phyloP scores from a whole-genome alignment of 2,329 filamentous ascomycete genomes.

The Tolypocladium ovalisporum region DNA sequence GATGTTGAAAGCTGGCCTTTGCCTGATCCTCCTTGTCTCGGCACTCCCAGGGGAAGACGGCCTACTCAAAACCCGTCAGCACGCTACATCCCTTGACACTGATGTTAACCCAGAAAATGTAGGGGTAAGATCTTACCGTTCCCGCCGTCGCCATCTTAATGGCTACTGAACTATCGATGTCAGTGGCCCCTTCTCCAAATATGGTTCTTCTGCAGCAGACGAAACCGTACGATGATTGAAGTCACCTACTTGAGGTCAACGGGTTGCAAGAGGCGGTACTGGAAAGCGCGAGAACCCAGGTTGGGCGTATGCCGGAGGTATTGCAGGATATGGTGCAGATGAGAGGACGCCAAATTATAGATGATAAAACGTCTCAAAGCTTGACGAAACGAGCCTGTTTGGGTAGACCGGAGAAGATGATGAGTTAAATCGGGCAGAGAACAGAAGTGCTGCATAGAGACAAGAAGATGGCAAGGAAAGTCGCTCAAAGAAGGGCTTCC shows the following conservation, averaged over 20 bases:
- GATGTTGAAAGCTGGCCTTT: constrained; percentile 34
- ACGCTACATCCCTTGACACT: background rate
- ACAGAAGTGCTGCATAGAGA: background rate
- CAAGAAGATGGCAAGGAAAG: background rate
- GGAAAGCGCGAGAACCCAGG: background rate
- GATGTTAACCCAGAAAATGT: too few species aligned
- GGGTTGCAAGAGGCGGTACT: background rate
- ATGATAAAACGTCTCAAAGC: background rate
- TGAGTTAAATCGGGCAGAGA: background rate
- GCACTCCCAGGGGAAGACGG: constrained; percentile 35
- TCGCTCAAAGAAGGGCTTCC: background rate
- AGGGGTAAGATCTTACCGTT: background rate
- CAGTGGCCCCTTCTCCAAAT: background rate
- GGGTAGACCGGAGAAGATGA: background rate
- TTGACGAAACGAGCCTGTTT: background rate
- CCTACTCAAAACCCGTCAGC: constrained; percentile 9
- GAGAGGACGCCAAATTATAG: background rate
- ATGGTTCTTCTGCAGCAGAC: background rate
- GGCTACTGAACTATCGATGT: background rate
- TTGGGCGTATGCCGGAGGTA: background rate
- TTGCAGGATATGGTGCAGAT: background rate
- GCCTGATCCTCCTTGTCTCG: constrained; percentile 42
- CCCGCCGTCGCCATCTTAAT: constrained; percentile 1
- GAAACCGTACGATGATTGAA: background rate
- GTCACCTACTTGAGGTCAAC: background rate